Conservation (phyloP, 2,329 filamentous ascomycete species). For the Fulvia fulva region DNA sequence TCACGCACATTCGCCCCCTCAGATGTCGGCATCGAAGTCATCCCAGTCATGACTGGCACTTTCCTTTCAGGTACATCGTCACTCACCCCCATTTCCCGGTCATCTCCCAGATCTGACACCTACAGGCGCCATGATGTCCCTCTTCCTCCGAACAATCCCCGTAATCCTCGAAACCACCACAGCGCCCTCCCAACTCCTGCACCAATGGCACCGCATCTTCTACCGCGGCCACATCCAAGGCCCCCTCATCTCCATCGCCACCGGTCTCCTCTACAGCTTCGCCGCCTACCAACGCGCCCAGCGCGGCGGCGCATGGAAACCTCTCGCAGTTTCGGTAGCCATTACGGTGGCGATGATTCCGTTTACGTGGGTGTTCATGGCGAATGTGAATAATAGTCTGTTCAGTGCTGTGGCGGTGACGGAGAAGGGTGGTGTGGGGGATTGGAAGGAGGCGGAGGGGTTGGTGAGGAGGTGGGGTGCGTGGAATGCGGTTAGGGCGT, state of each 20-base stretch:
- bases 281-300: not conserved
- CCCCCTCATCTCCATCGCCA: conserved; percentile 4
- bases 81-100: not conserved
- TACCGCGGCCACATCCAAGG: conserved; percentile 2
- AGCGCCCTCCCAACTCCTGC: not conserved
- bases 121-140: conserved; percentile 6
- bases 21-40: not conserved
- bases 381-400: not conserved
- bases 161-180: conserved; percentile 2
- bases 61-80: not conserved
- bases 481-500: not conserved
- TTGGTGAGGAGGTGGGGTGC: conserved; percentile 4
- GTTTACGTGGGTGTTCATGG: conserved; percentile 11
- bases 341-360: conserved; percentile 10
- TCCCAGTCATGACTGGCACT: not conserved
- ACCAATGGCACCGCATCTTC: conserved; percentile 7
- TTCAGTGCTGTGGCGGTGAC: not conserved
- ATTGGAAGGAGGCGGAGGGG: conserved; percentile 1
- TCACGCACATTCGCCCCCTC: not conserved
- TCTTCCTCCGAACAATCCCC: conserved; percentile 6
- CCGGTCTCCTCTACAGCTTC: not conserved
- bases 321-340: not conserved
- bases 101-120: no score
- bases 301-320: not conserved
- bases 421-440: conserved; percentile 21